These are phyloP conservation scores for Globisporangium radiosum DNA, from an alignment of 352 stramenopile genomes.

Conservation along the genomic window DNA sequence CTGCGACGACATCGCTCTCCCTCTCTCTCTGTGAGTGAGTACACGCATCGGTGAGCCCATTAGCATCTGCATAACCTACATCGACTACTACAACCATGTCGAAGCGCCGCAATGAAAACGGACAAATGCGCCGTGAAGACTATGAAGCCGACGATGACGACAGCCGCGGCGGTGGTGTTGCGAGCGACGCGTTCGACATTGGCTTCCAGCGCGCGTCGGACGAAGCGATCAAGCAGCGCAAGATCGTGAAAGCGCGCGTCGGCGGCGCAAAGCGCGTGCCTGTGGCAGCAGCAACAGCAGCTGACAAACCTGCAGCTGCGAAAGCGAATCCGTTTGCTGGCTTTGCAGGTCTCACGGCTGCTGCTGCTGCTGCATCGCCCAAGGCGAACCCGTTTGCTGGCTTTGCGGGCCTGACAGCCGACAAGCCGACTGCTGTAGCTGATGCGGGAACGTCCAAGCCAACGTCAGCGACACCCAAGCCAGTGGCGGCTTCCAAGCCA, in stretches of 20 bases:
- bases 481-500: neutral
- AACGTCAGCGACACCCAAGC: neutral
- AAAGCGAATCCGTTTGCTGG: slow-evolving; percentile 34
- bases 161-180: slow-evolving; percentile 18
- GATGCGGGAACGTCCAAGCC: neutral
- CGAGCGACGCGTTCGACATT: slow-evolving; percentile 38
- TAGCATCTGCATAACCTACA: too few species aligned
- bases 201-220: slow-evolving; percentile 73
- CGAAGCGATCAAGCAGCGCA: slow-evolving; percentile 57
- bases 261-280: slow-evolving; percentile 15
- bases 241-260: slow-evolving; percentile 71
- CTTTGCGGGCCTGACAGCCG: slow-evolving; percentile 44
- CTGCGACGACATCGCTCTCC: neutral
- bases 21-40: neutral
- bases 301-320: slow-evolving; percentile 1
- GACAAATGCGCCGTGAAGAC: slow-evolving; percentile 81
- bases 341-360: slow-evolving; percentile 37
- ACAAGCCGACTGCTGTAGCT: slow-evolving; percentile 5
- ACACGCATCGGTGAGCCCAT: neutral
- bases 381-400: slow-evolving; percentile 57
- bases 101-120: slow-evolving; percentile 83
- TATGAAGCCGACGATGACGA: slow-evolving; percentile 57
- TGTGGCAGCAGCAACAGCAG: slow-evolving; percentile 6
- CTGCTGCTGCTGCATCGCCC: slow-evolving; percentile 8
- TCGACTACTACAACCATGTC: slow-evolving; percentile 28